phyloP scores from a whole-genome alignment of 805 yeast species.

The Priceomyces haplophilus region DNA sequence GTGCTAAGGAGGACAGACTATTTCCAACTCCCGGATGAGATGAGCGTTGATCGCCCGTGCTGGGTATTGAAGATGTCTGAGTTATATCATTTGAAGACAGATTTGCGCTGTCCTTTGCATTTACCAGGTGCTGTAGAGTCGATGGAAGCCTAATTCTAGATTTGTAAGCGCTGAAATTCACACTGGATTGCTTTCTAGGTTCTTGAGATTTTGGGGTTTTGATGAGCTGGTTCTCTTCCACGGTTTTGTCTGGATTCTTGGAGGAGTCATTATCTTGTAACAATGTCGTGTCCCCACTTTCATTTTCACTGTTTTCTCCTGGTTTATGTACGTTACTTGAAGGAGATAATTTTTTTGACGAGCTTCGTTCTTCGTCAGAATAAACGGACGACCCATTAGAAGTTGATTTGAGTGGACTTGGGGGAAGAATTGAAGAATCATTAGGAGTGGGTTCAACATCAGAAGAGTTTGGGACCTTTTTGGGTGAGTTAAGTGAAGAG shows the following conservation, averaged over 20 bases:
- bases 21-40: not conserved
- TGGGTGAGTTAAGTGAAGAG: not conserved
- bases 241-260: not conserved
- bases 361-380: constrained; percentile 12
- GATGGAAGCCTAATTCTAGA: constrained; percentile 33
- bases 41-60: not conserved
- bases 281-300: not conserved
- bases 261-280: not conserved
- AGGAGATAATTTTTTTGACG: not conserved
- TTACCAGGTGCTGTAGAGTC: constrained; percentile 19
- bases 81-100: not conserved
- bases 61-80: not conserved
- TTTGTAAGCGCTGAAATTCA: constrained; percentile 28
- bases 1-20: not conserved
- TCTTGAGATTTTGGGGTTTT: constrained; percentile 2
- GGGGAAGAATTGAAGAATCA: not conserved
- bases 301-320: not conserved
- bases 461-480: not conserved
- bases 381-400: constrained; percentile 19
- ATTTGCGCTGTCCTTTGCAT: not conserved
- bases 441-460: not conserved
- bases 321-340: not conserved
- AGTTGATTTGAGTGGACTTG: not conserved
- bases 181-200: constrained; percentile 17
- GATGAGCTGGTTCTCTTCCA: not conserved